A percentile compares a stretch with the other conserved stretches of the same genome.
Evolutionary conservation across 306 rosid genomes (phyloP).

Genomic region (Sesbania bispinosa): DNA sequence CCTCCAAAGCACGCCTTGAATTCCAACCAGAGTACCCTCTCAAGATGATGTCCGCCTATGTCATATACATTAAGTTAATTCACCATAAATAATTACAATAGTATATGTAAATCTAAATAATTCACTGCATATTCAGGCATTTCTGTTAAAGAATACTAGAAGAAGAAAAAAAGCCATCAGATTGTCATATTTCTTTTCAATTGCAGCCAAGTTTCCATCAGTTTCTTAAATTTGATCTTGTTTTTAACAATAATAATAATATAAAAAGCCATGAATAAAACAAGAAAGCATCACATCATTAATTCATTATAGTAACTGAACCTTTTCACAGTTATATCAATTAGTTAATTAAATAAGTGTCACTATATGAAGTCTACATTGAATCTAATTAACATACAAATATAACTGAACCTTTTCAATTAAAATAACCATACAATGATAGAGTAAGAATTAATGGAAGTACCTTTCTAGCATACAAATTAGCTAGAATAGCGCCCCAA

Average conservation of each 20-base stretch:
- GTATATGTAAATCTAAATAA: neutral
- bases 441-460: no score
- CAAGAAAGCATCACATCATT: neutral
- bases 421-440: no score
- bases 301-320: neutral
- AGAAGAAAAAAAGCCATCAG: no score
- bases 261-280: neutral
- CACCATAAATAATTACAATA: neutral
- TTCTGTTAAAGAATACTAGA: no score
- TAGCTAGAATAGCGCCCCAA: conserved; percentile 77
- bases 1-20: conserved; percentile 69
- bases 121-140: no score
- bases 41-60: conserved; percentile 64
- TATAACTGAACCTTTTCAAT: no score
- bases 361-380: no score
- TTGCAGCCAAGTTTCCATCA: no score
- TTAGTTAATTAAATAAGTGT: neutral
- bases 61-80: neutral
- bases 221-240: no score
- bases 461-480: conserved; percentile 67
- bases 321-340: neutral
- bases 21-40: conserved; percentile 89
- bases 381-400: no score
- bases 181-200: no score
- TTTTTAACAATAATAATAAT: no score